Evolutionary conservation across 2,329 filamentous ascomycete species (phyloP), one percentile per base, ranked within the genome.

Genomic region (Cryphonectria nitschkei): DNA sequence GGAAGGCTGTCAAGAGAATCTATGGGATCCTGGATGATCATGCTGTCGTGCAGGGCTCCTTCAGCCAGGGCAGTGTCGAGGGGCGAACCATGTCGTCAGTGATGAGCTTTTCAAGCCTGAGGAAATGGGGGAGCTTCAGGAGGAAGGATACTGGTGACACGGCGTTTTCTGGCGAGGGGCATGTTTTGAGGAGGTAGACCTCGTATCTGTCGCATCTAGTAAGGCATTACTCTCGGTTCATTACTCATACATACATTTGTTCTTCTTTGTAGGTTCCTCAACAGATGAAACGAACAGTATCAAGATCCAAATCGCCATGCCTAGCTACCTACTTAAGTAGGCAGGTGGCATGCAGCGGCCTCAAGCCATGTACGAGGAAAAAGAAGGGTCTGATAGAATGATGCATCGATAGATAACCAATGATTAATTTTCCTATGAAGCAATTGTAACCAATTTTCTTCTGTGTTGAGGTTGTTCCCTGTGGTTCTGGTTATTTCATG

Each of bases 1-100:
- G 92, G 91, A 94, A 94, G 82, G 85, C 86, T 75, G 79, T 81
- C 72, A 94, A 94, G 87, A 84, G 92, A 65, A 76, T 78, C 61
- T 84, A 85, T 75, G 79, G 81, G 69, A 81, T 88, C 37, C 82
- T 89, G 68, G 84, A 88, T 75, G 86, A 87, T 70, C 80, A 81
- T 32, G 81, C 84, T 63, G 85, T 88, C 41, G 81, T 84, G 67
- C 80, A 82, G 52, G 86, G 86, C 50, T 76, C 80, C 29, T 88
- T 87, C 82, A 82, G 82, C 56, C 87, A 89, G 77, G 87, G 86
- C 22, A 82, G 83, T 58, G 81, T 85, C 43, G 74, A 74, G 43
- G 82, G 82, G 3, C 78, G 81, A 65, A 83, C 80, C 73, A 82
- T 87, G 73, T 79, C 78, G 73, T 84, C 81, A 75, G 84, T 84